Base-by-base conservation (phyloP, 768 basidiomycete genomes). In the Rhizopogon rudus region DNA sequence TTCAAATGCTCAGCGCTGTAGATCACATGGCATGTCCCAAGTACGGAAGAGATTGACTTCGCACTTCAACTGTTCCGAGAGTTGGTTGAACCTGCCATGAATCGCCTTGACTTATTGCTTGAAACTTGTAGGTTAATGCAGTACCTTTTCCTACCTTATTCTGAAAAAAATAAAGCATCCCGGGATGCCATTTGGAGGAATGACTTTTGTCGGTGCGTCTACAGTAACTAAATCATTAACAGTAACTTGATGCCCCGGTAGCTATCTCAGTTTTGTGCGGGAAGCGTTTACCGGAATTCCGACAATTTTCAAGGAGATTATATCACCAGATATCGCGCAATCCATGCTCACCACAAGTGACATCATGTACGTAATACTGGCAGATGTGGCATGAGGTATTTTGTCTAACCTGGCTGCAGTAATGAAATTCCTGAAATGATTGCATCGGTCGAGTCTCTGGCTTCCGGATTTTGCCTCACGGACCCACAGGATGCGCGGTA, bases 351-450 rank as follows among this genome's bases (percentile, higher is more conserved):
- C 67, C 33, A 83, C 82, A 1, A 84, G 79, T 59, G 90, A 92
- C 64, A 83, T 88, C 25, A 64, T 90, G 91, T 88, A 63, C 67
- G 81, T 69, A 40, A 29, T 37, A n/a, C 37, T 13, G 3, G 25
- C 22, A 8, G 10, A 16, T 8, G 17, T 43, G 10, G 31, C 49
- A 41, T 10, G 1, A 31, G 3, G 9, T 44, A 31, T 31, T 37
- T 44, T 56, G 20, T 46, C 50, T 35, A 9, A 53, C 35, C 33
- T 44, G 31, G 51, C 40, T 29, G 3, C 65, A 91, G 89, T 40
- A 75, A 86, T 59, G 88, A 88, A 61, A 81, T 87, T 25, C 82
- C 85, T 1, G 90, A 91, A 65, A 88, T 91, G 81, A 84, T 92
- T 57, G 82, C 82, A 8, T 74, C 81, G 25, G 69, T 86, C 2